Evolutionary conservation across 768 basidiomycete genomes (phyloP).

Genomic region (Macrocybe gigantea): DNA sequence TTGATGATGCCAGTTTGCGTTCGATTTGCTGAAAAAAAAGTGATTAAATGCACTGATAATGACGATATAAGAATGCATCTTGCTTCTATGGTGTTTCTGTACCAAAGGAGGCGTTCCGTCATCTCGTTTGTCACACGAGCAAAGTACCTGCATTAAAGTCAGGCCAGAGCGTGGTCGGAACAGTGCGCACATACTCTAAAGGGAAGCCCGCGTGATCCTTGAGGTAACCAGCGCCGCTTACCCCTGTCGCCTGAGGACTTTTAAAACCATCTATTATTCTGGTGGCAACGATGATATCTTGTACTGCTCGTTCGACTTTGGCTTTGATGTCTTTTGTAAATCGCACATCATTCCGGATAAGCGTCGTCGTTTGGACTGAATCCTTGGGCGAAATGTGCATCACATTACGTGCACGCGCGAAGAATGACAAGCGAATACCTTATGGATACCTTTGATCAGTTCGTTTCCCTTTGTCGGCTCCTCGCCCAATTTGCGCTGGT

Average conservation of each 20-base stretch:
- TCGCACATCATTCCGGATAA: conserved; percentile 60
- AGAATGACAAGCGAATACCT: conserved; percentile 31
- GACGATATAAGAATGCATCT: conserved; percentile 3
- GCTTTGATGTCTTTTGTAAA: conserved; percentile 65
- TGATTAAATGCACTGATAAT: background rate
- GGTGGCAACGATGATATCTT: conserved; percentile 74
- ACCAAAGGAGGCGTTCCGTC: conserved; percentile 68
- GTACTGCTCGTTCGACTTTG: conserved; percentile 72
- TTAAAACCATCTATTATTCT: conserved; percentile 75
- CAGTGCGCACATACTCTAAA: conserved; percentile 50
- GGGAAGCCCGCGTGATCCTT: conserved; percentile 82
- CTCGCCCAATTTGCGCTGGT: conserved; percentile 69
- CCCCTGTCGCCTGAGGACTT: conserved; percentile 45
- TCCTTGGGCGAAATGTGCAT: conserved; percentile 39
- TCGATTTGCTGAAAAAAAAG: conserved; percentile 62
- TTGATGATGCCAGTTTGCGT: conserved; percentile 67
- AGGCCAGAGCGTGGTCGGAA: background rate
- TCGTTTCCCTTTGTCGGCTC: conserved; percentile 72
- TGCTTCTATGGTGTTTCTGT: conserved; percentile 78
- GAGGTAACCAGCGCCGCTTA: conserved; percentile 56
- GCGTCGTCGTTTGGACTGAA: conserved; percentile 52
- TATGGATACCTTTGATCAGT: conserved; percentile 58
- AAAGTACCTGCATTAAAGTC: conserved; percentile 54
- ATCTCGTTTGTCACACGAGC: conserved; percentile 66
- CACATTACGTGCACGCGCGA: background rate